Evolutionary conservation across 2,329 filamentous ascomycete genomes (phyloP).

Genomic region (Gnomoniopsis sp.): DNA sequence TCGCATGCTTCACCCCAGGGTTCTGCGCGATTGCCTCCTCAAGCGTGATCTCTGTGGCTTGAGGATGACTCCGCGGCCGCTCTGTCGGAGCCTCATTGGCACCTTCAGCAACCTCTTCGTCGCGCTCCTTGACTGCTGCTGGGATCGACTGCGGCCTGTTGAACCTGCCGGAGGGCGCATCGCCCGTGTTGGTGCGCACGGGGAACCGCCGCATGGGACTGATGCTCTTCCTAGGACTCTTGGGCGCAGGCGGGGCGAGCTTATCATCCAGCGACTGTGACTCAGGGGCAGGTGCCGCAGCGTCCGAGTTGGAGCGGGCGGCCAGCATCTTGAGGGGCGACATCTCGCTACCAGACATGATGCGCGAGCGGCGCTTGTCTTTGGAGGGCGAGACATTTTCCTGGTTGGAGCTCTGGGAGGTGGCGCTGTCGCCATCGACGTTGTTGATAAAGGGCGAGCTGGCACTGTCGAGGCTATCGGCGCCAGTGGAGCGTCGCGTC

Average conservation of each 20-base stretch:
- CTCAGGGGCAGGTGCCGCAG: conserved; percentile 21
- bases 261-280: conserved; percentile 23
- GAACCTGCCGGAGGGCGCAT: conserved; percentile 13
- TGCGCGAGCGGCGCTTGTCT: conserved; percentile 47
- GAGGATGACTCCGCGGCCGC: conserved; percentile 9
- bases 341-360: conserved; percentile 54
- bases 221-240: conserved; percentile 45
- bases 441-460: conserved; percentile 30
- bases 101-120: conserved; percentile 12
- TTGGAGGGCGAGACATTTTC: conserved; percentile 48
- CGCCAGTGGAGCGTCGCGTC: conserved; percentile 13
- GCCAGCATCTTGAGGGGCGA: conserved; percentile 56
- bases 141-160: conserved; percentile 17
- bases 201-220: conserved; percentile 58
- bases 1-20: conserved; percentile 54
- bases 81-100: background rate
- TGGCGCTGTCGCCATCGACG: conserved; percentile 28
- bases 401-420: conserved; percentile 30
- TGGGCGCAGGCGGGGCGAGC: conserved; percentile 29
- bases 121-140: conserved; percentile 14
- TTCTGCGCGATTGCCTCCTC: conserved; percentile 54
- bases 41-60: conserved; percentile 42
- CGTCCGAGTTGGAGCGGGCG: conserved; percentile 28
- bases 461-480: conserved; percentile 23
- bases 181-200: conserved; percentile 47